These are phyloP conservation scores for Phialophora macrospora DNA, from an alignment of 2,329 filamentous ascomycete species.

Conservation along the genomic window DNA sequence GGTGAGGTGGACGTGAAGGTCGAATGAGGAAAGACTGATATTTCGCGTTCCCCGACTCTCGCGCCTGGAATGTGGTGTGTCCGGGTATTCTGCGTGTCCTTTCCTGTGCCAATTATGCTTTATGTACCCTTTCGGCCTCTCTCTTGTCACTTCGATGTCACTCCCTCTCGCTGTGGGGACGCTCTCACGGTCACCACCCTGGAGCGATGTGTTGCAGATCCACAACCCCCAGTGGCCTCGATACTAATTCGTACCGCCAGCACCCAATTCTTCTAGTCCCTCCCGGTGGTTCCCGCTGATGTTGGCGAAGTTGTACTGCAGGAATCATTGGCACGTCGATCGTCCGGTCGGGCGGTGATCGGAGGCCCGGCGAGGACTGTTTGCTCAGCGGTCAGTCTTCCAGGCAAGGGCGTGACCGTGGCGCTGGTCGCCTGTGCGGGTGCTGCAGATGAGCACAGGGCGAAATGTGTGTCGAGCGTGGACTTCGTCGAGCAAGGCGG, in stretches of 20 bases:
- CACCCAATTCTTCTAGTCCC: not conserved
- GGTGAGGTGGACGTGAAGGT: not conserved
- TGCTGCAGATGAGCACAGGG: slow-evolving; percentile 28
- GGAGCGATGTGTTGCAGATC: not conserved
- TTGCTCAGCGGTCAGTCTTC: slow-evolving; percentile 1
- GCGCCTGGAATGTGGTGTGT: not conserved
- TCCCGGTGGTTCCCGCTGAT: not conserved
- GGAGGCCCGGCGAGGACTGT: not conserved
- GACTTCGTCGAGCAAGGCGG: slow-evolving; percentile 15
- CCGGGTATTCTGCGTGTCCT: not conserved
- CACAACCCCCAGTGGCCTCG: not conserved
- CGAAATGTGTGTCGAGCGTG: slow-evolving; percentile 22
- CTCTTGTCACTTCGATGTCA: not conserved
- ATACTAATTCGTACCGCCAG: not conserved
- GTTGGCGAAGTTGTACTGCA: not conserved
- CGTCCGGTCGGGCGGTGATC: slow-evolving; percentile 1
- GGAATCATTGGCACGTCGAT: slow-evolving; percentile 1
- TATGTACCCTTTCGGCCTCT: not conserved
- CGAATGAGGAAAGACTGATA: slow-evolving; percentile 5
- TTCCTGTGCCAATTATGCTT: not conserved
- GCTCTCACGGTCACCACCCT: not conserved
- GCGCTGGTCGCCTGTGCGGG: slow-evolving; percentile 19
- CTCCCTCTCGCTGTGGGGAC: not conserved
- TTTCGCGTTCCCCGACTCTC: not conserved
- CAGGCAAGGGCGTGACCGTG: slow-evolving; percentile 26